A percentile compares a stretch with the other conserved stretches of the same genome.
Evolutionary conservation across 2,329 filamentous ascomycete genomes (phyloP).

Genomic region (Ramularia endophylla): DNA sequence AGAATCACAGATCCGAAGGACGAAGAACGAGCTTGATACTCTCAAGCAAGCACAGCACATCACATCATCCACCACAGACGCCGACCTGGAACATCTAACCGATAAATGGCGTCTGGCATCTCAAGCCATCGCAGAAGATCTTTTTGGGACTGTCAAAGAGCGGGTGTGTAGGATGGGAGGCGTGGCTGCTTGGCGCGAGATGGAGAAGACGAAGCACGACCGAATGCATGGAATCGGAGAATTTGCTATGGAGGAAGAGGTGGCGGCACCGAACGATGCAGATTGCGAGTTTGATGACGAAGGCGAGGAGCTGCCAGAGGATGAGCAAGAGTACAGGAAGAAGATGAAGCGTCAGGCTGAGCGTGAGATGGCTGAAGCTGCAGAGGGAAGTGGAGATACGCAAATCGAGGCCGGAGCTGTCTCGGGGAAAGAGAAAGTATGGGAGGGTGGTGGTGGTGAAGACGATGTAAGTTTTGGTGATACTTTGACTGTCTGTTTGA

Average conservation of each 20-base stretch:
- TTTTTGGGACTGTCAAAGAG: constrained; percentile 57
- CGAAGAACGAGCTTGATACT: constrained; percentile 45
- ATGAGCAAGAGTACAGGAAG: constrained; percentile 42
- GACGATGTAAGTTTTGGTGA: constrained; percentile 33
- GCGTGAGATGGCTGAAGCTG: constrained; percentile 39
- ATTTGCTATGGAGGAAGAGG: constrained; percentile 29
- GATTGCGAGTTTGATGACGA: constrained; percentile 33
- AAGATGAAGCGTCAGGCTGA: constrained; percentile 46
- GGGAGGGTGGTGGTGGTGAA: constrained; percentile 32
- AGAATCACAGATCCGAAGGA: constrained; percentile 33
- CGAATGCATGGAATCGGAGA: constrained; percentile 24
- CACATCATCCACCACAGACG: constrained; percentile 41
- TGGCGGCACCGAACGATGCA: constrained; percentile 28
- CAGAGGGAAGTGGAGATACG: constrained; percentile 17
- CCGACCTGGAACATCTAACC: constrained; percentile 52
- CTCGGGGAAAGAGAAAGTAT: constrained; percentile 21
- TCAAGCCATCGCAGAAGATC: constrained; percentile 60
- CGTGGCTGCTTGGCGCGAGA: constrained; percentile 45
- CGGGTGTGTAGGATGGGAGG: constrained; percentile 59
- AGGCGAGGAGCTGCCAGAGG: constrained; percentile 29
- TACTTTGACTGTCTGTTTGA: background rate
- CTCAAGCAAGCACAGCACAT: constrained; percentile 50
- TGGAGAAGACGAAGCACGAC: constrained; percentile 31
- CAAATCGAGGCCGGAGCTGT: constrained; percentile 24
- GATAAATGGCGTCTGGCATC: constrained; percentile 57